Evolutionary conservation across 345 rosid genomes (phyloP).

Genomic region (Aegle marmelos): DNA sequence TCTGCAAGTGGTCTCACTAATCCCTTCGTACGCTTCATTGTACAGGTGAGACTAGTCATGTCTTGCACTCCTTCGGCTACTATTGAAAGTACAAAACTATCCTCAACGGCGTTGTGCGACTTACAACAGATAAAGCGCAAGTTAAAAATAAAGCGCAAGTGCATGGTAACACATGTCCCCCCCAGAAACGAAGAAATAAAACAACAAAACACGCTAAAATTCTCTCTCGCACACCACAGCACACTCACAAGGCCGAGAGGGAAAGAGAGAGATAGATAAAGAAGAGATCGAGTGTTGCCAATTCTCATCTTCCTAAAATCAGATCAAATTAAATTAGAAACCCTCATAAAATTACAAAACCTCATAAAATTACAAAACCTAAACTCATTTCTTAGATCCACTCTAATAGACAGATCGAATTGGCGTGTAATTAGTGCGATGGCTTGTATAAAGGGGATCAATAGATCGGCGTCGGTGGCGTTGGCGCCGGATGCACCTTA

Average conservation of each 20-base stretch:
- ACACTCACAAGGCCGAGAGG: neutral
- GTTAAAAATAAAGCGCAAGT: neutral
- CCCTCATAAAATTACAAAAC: neutral
- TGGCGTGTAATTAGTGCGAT: constrained; percentile 23
- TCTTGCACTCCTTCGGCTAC: no score
- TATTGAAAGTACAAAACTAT: neutral
- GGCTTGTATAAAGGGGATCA: constrained; percentile 92
- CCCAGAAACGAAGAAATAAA: neutral
- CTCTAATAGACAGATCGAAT: neutral
- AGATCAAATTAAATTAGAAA: neutral
- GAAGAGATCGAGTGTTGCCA: neutral
- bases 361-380: neutral
- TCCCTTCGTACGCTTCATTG: neutral
- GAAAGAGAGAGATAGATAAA: neutral
- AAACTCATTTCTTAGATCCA: constrained; percentile 1
- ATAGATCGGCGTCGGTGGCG: constrained; percentile 94
- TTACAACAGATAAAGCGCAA: neutral
- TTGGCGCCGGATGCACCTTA: constrained; percentile 92
- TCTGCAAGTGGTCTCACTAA: neutral
- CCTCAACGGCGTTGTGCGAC: neutral
- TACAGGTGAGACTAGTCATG: neutral
- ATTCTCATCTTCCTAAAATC: neutral
- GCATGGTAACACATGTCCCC: neutral
- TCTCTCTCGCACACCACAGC: neutral
- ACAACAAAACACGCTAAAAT: neutral